Evolutionary conservation across 768 basidiomycete species (phyloP), one percentile per base, ranked within the genome.

Genomic region (Boletus eberwhitei): DNA sequence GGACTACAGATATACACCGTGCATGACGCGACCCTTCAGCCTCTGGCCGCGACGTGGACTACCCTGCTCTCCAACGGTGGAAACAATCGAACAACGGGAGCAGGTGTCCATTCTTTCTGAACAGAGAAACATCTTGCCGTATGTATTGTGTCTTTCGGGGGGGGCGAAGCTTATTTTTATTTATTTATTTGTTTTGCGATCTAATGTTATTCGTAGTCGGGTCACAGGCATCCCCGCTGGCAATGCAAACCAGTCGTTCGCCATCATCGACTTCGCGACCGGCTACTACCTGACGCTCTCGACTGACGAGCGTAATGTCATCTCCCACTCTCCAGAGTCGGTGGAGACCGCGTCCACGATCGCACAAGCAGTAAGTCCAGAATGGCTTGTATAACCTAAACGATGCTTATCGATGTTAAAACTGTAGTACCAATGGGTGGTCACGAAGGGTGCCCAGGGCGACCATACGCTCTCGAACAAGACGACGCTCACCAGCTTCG

Each of bases 241-340:
- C 11, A 16, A 41, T 37, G 8, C 51, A 22, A 37, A 9, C 1
- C 21, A 32, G 22, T 29, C 49, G 8, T 37, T 44, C 13, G 57
- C 50, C 1, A 52, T 60, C 38, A 45, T 59, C 46, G 48, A 59
- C 35, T 36, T 59, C n/a, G 53, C 32, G 8, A 45, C 46, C 26
- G 52, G 59, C 7, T 54, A 48, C 45, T 59, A 54, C 37, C 21
- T 59, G 24, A 48, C 48, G 3, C 57, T 59, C 11, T 59, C 58
- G 24, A 32, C 6, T 21, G 16, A 54, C 21, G 44, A 43, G 17
- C 0, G 5, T 7, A 32, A 3, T 0, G 54, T 52, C 22, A 7
- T 36, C 2, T 17, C 50, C 3, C 12, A 11, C 29, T 48, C 57
- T 31, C 54, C 54, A 1, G 54, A 52, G 29, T 29, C 22, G 19